Evolutionary conservation across 805 yeast species (phyloP).

Genomic region (Cephaloascus fragrans): DNA sequence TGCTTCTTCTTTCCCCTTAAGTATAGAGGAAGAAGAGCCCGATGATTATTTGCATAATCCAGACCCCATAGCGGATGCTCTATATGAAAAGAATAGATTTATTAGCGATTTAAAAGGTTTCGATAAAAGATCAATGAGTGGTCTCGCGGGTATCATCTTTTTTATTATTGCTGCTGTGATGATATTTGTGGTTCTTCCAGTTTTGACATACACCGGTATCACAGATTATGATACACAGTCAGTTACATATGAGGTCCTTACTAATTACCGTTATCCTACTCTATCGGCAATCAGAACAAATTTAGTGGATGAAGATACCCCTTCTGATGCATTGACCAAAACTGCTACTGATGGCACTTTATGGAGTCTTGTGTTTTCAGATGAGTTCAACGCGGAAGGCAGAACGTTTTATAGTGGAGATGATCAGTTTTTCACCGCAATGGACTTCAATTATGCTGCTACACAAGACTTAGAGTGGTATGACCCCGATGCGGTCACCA

Average conservation of each 20-base stretch:
- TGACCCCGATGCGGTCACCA: constrained; percentile 80
- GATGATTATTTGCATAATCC: constrained; percentile 96
- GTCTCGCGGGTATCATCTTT: constrained; percentile 48
- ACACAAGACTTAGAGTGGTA: constrained; percentile 93
- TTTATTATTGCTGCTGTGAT: constrained; percentile 52
- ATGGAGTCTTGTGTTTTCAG: constrained; percentile 80
- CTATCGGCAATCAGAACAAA: constrained; percentile 41
- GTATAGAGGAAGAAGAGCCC: constrained; percentile 86
- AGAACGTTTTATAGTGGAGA: constrained; percentile 86
- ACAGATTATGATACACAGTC: constrained; percentile 14
- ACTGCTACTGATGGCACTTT: constrained; percentile 46
- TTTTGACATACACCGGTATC: constrained; percentile 72
- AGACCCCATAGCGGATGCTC: constrained; percentile 88
- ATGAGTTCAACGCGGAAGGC: constrained; percentile 86
- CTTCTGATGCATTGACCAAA: constrained; percentile 36
- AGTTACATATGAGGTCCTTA: constrained; percentile 27
- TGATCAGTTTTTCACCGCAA: constrained; percentile 87
- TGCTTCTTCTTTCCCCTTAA: constrained; percentile 82
- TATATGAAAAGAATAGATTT: constrained; percentile 65
- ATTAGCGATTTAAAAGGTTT: constrained; percentile 52
- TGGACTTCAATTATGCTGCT: constrained; percentile 76
- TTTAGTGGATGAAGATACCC: constrained; percentile 58
- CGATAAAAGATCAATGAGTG: constrained; percentile 55
- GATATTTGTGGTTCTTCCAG: constrained; percentile 77
- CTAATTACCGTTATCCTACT: constrained; percentile 40